These are phyloP conservation scores for Geranium incanum DNA, from an alignment of 441 rosid genomes.

Conservation along the genomic window DNA sequence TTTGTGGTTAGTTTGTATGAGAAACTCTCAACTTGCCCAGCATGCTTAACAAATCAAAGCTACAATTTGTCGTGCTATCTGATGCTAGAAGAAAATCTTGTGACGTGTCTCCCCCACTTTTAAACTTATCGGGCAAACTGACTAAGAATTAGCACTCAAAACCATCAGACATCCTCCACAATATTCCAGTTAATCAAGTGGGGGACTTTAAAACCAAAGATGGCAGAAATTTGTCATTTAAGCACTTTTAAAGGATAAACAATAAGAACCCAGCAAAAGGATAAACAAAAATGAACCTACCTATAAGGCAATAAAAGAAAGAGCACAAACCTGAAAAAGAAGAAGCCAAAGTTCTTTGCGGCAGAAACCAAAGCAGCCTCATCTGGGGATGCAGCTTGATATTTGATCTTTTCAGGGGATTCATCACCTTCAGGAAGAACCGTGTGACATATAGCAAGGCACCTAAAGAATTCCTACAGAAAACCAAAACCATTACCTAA, in stretches of 20 bases:
- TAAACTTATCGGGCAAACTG: not conserved
- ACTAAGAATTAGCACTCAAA: not conserved
- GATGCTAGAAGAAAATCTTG: not conserved
- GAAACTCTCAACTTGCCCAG: not conserved
- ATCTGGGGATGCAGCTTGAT: constrained; percentile 99
- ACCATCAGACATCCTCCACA: not conserved
- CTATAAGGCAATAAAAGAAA: not conserved
- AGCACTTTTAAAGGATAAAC: constrained; percentile 1
- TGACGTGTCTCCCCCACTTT: not conserved
- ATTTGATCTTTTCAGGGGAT: constrained; percentile 78
- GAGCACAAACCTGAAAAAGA: constrained; percentile 67
- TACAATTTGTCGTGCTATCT: not conserved
- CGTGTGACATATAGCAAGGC: constrained; percentile 96
- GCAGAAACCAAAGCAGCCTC: constrained; percentile 98
- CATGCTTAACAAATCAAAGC: not conserved
- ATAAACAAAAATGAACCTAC: not conserved
- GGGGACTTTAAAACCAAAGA: not conserved
- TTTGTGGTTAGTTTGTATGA: not conserved
- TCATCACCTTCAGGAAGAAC: constrained; percentile 99
- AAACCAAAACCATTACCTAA: constrained; percentile 12
- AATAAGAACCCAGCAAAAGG: not conserved
- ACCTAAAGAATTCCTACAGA: constrained; percentile 81
- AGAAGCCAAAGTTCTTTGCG: constrained; percentile 98
- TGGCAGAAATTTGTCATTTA: not conserved
- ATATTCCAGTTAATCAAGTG: not conserved